These are phyloP conservation scores for Penicillium paxilli DNA, from an alignment of 495 filamentous ascomycete genomes.

Conservation along the genomic window DNA sequence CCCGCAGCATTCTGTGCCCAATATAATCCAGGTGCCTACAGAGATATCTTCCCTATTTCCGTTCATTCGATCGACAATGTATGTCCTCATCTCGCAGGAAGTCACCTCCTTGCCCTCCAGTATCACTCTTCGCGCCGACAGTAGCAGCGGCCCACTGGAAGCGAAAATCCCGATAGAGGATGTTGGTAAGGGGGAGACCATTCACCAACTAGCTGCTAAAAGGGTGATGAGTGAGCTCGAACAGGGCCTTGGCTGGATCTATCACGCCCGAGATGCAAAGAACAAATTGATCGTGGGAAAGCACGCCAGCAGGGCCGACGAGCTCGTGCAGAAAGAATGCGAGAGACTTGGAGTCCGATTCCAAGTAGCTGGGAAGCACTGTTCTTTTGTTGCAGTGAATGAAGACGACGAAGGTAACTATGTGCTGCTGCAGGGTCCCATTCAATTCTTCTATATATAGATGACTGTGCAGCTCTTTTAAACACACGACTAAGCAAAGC, in stretches of 20 bases:
- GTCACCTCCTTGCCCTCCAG: not conserved
- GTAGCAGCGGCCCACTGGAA: slow-evolving; percentile 2
- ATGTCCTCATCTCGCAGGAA: slow-evolving; percentile 1
- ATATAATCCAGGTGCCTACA: slow-evolving; percentile 1
- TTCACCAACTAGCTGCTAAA: slow-evolving; percentile 9
- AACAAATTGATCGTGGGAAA: not conserved
- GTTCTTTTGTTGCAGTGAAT: slow-evolving; percentile 1
- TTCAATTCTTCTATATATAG: no score
- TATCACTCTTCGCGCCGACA: slow-evolving; percentile 7
- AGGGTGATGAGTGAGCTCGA: not conserved
- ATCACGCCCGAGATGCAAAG: not conserved
- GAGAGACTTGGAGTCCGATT: slow-evolving; percentile 6
- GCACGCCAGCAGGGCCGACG: not conserved
- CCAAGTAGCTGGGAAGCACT: slow-evolving; percentile 11
- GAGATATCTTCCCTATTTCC: slow-evolving; percentile 11
- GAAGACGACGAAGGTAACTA: no score
- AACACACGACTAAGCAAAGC: no score
- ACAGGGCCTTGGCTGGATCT: slow-evolving; percentile 8
- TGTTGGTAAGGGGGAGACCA: slow-evolving; percentile 3
- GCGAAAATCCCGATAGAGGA: slow-evolving; percentile 7
- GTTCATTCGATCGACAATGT: slow-evolving; percentile 8
- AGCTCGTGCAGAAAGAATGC: slow-evolving; percentile 8
- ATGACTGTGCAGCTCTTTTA: no score
- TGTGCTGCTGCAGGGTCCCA: no score
- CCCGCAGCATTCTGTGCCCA: slow-evolving; percentile 1